phyloP scores from a whole-genome alignment of 805 yeast genomes.

The Ogataea dorogensis region DNA sequence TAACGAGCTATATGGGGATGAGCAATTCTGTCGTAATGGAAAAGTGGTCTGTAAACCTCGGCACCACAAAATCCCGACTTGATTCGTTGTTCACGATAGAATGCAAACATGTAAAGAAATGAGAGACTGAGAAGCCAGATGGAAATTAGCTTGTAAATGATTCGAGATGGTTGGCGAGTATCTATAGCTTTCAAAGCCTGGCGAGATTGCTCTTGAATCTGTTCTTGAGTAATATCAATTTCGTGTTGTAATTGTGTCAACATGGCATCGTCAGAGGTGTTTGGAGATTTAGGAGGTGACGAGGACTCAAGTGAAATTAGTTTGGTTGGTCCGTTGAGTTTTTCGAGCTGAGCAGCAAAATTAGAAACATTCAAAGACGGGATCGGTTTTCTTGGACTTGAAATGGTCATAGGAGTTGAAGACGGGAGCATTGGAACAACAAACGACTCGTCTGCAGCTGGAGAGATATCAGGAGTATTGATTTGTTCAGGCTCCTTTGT shows the following conservation, averaged over 20 bases:
- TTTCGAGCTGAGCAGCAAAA: slow-evolving; percentile 17
- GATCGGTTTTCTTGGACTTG: slow-evolving; percentile 8
- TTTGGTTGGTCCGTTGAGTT: slow-evolving; percentile 16
- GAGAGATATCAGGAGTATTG: too few relatives aligned
- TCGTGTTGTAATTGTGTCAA: slow-evolving; percentile 10
- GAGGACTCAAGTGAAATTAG: slow-evolving; percentile 2
- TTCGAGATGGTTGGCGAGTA: slow-evolving; percentile 4
- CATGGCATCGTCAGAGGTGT: slow-evolving; percentile 9
- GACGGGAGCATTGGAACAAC: slow-evolving; percentile 17
- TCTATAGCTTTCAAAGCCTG: slow-evolving; percentile 10
- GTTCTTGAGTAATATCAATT: slow-evolving; percentile 10
- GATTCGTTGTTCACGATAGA: slow-evolving; percentile 54
- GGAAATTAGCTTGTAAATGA: slow-evolving; percentile 12
- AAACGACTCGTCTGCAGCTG: slow-evolving; percentile 4
- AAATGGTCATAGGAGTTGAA: slow-evolving; percentile 19
- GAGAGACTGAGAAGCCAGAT: slow-evolving; percentile 17
- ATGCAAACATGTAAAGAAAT: slow-evolving; percentile 15
- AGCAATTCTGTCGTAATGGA: slow-evolving; percentile 15
- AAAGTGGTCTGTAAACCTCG: slow-evolving; percentile 45
- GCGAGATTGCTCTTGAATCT: slow-evolving; percentile 8
- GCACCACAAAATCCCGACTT: slow-evolving; percentile 76
- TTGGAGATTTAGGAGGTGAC: slow-evolving; percentile 3
- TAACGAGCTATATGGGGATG: slow-evolving; percentile 20
- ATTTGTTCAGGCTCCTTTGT: too few relatives aligned
- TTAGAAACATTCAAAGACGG: slow-evolving; percentile 14